These are phyloP conservation scores for Forsythia viridissima DNA, from an alignment of 257 asterid genomes.

Conservation along the genomic window DNA sequence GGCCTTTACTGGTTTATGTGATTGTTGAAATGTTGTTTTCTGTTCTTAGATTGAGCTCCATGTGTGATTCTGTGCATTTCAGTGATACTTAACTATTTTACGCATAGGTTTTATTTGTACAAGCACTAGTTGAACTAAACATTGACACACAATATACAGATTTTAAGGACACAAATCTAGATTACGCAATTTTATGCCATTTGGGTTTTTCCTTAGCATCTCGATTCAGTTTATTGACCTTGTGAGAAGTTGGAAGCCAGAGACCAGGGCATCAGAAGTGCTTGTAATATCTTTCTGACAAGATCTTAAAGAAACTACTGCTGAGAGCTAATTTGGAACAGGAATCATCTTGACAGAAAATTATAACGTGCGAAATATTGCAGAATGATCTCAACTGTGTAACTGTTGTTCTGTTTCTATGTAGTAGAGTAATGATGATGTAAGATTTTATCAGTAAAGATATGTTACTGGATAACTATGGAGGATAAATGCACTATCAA, in stretches of 20 bases:
- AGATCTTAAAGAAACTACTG: background rate
- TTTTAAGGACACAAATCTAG: conserved; percentile 8
- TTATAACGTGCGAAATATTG: background rate
- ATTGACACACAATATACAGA: background rate
- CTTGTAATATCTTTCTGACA: background rate
- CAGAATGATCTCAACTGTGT: conserved; percentile 3
- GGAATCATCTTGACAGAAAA: background rate
- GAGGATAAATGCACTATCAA: background rate
- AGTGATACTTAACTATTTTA: background rate
- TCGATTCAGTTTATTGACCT: conserved; percentile 4
- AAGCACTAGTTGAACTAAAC: background rate
- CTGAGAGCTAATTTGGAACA: background rate
- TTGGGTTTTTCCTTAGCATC: background rate
- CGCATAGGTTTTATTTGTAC: background rate
- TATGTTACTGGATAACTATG: background rate
- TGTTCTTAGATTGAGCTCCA: background rate
- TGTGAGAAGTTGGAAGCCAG: background rate
- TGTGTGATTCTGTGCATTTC: background rate
- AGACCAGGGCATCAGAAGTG: background rate
- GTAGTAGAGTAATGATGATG: conserved; percentile 12
- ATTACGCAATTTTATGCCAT: background rate
- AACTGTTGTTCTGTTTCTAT: background rate
- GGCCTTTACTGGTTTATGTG: no score
- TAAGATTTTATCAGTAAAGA: conserved; percentile 1
- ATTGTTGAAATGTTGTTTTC: background rate